Conservation (phyloP, 495 filamentous ascomycete genomes). For the Hypoxylon perforatum region DNA sequence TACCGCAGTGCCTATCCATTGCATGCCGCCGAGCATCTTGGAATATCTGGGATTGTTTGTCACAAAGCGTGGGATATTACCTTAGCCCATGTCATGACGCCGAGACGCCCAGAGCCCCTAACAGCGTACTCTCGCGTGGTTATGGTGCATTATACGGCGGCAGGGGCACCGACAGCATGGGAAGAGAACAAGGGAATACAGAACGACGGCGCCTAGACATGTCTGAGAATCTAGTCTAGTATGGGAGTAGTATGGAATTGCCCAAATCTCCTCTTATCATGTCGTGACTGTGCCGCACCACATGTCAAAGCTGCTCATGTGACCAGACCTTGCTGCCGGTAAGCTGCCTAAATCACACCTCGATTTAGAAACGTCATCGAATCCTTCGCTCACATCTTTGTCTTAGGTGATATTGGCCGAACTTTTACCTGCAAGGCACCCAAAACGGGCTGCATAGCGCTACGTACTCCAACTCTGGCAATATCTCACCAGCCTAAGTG, state of each 20-base stretch:
- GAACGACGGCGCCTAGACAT: slow-evolving; percentile 15
- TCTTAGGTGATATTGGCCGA: slow-evolving; percentile 28
- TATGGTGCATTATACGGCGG: slow-evolving; percentile 12
- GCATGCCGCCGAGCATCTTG: slow-evolving; percentile 14
- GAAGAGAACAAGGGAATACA: slow-evolving; percentile 3
- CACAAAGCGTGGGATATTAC: slow-evolving; percentile 22
- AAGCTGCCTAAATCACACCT: slow-evolving; percentile 40
- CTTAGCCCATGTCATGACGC: slow-evolving; percentile 13
- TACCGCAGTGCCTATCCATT: slow-evolving; percentile 9
- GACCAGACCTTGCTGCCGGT: slow-evolving; percentile 31
- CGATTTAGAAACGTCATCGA: slow-evolving; percentile 18
- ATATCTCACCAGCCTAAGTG: slow-evolving; percentile 20
- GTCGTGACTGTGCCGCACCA: slow-evolving; percentile 20
- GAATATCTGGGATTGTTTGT: slow-evolving; percentile 3
- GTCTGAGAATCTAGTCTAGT: too few relatives aligned
- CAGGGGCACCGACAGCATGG: slow-evolving; percentile 13
- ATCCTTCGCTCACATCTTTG: slow-evolving; percentile 20
- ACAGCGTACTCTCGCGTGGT: slow-evolving; percentile 14
- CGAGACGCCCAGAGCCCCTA: slow-evolving; percentile 17
- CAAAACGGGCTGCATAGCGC: slow-evolving; percentile 26
- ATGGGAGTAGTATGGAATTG: slow-evolving; percentile 6
- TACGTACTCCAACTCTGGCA: slow-evolving; percentile 18
- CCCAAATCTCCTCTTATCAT: slow-evolving; percentile 4
- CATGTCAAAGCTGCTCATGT: slow-evolving; percentile 32
- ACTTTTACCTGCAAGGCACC: slow-evolving; percentile 35